These are phyloP conservation scores for Takashimella tepidaria DNA, from an alignment of 1,284 basidiomycete genomes.

Conservation along the genomic window DNA sequence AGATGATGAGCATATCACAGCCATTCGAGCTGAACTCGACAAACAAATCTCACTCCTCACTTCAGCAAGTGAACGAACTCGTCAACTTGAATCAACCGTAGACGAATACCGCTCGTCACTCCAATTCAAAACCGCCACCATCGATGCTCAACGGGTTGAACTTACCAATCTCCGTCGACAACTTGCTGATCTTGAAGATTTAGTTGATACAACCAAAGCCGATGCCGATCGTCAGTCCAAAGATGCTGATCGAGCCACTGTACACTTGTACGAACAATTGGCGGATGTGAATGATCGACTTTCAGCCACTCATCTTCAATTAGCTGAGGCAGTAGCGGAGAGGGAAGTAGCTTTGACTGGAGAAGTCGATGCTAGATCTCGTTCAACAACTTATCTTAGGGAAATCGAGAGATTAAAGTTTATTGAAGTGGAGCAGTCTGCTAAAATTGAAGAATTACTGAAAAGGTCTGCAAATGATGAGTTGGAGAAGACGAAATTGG, in stretches of 20 bases:
- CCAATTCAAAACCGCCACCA: background rate
- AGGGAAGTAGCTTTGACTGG: background rate
- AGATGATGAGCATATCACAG: background rate
- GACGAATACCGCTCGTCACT: background rate
- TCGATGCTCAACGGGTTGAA: background rate
- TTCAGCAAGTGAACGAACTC: background rate
- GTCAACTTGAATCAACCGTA: background rate
- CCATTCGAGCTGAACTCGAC: background rate
- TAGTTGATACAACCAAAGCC: background rate
- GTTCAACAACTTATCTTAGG: background rate
- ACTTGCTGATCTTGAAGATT: background rate
- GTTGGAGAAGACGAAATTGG: background rate
- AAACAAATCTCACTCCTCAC: background rate
- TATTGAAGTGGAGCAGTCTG: background rate
- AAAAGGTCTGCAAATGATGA: background rate
- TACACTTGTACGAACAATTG: background rate
- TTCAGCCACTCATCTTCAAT: background rate
- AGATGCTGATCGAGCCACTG: background rate
- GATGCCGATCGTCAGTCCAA: background rate
- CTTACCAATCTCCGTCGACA: background rate
- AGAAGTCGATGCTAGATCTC: background rate
- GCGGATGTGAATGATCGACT: background rate
- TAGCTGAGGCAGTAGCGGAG: background rate
- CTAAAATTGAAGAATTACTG: background rate
- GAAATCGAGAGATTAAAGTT: background rate